These are phyloP conservation scores for Linaria vulgaris DNA, from an alignment of 257 asterid genomes.

Conservation along the genomic window DNA sequence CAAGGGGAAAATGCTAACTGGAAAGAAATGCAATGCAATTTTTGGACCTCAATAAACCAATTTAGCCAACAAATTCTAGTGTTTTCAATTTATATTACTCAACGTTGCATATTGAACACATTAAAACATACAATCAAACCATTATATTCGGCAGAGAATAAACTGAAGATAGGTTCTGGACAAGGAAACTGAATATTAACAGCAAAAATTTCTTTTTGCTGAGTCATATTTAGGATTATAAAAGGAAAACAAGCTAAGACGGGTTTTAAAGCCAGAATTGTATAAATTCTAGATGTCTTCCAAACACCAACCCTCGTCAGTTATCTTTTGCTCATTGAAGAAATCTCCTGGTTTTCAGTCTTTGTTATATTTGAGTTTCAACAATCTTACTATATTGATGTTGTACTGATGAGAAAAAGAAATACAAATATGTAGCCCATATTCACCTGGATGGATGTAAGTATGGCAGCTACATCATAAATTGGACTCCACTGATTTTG, in stretches of 20 bases:
- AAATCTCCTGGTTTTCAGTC: background rate
- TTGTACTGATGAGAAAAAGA: too few species aligned
- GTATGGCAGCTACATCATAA: constrained; percentile 91
- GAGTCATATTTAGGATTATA: too few species aligned
- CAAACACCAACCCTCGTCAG: background rate
- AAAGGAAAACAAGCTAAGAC: background rate
- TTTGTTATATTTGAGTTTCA: too few species aligned
- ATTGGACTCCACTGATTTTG: constrained; percentile 98
- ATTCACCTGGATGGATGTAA: constrained; percentile 83
- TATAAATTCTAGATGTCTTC: background rate
- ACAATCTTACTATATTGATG: too few species aligned
- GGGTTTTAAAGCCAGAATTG: background rate
- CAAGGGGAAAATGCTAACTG: too few species aligned
- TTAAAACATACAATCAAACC: background rate
- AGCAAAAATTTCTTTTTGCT: background rate
- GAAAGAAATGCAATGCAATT: background rate
- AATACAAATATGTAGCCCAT: background rate
- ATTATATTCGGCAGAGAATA: background rate
- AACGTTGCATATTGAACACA: background rate
- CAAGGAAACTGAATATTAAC: background rate
- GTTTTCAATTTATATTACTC: background rate
- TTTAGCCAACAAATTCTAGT: background rate
- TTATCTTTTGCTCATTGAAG: background rate
- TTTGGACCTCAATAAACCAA: background rate
- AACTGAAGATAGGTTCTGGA: background rate